Conservation (phyloP, 2,329 filamentous ascomycete genomes). For the Claviceps capensis region DNA sequence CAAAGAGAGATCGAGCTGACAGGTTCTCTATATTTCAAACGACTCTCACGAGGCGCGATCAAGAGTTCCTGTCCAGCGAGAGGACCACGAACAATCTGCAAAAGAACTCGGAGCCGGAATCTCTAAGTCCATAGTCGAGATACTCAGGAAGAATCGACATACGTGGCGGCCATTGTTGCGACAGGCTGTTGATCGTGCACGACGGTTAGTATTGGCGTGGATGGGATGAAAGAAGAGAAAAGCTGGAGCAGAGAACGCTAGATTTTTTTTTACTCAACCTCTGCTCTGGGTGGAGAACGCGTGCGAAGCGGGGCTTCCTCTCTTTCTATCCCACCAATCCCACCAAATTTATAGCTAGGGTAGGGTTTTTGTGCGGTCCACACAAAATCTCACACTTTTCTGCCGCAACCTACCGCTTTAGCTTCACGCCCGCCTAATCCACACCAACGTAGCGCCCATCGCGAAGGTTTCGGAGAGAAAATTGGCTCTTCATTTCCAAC, state of each 20-base stretch:
- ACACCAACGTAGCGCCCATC: constrained; percentile 14
- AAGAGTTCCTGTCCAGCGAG: constrained; percentile 50
- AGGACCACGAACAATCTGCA: constrained; percentile 70
- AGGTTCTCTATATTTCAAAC: constrained; percentile 18
- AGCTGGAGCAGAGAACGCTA: not conserved
- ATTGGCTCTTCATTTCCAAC: constrained; percentile 18
- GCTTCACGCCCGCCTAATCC: constrained; percentile 10
- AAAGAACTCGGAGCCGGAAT: constrained; percentile 37
- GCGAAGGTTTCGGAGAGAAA: constrained; percentile 12
- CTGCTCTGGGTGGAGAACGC: constrained; percentile 1
- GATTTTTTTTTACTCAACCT: constrained; percentile 3
- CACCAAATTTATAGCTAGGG: constrained; percentile 13
- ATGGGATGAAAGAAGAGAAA: constrained; percentile 8
- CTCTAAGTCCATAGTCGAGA: constrained; percentile 16
- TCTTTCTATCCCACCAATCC: not conserved
- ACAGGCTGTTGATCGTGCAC: constrained; percentile 21
- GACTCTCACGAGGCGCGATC: not conserved
- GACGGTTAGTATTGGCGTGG: constrained; percentile 26
- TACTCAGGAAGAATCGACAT: constrained; percentile 29
- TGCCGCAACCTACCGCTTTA: constrained; percentile 25
- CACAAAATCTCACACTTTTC: constrained; percentile 14
- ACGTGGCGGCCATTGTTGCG: constrained; percentile 39
- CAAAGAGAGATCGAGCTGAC: constrained; percentile 71
- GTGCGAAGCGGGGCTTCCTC: not conserved
- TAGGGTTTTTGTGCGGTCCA: constrained; percentile 19